Evolutionary conservation across 768 basidiomycete genomes (phyloP).

Genomic region (Tricholoma matsutake): DNA sequence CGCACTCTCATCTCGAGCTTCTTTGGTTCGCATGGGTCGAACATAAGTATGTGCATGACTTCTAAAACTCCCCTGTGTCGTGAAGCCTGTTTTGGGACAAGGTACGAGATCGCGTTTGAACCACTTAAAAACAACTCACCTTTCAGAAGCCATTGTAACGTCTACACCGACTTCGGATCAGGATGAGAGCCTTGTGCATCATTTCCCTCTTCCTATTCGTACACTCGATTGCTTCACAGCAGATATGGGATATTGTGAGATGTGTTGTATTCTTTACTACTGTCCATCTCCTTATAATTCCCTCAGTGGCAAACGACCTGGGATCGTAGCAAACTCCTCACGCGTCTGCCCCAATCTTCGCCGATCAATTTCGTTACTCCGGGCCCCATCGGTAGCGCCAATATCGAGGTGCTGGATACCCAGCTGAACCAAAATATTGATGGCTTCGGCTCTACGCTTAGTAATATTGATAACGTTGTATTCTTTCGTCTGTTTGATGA

Average conservation of each 20-base stretch:
- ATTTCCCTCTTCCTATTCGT: slow-evolving; percentile 3
- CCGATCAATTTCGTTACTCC: slow-evolving; percentile 61
- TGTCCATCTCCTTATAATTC: neutral
- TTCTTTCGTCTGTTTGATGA: neutral
- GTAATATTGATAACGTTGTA: slow-evolving; percentile 29
- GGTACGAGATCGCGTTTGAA: neutral
- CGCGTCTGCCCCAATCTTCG: slow-evolving; percentile 39
- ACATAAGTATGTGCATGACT: neutral
- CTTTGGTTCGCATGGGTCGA: neutral
- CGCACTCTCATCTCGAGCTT: no score
- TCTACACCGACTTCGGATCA: neutral
- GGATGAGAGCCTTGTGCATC: slow-evolving; percentile 5
- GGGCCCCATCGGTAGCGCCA: slow-evolving; percentile 52
- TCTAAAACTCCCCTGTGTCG: neutral
- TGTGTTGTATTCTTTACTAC: neutral
- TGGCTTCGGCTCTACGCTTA: slow-evolving; percentile 67
- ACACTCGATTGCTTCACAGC: slow-evolving; percentile 15
- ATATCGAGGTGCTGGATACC: slow-evolving; percentile 59
- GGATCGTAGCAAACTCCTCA: slow-evolving; percentile 51
- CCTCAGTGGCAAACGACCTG: slow-evolving; percentile 59
- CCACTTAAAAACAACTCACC: neutral
- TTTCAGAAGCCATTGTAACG: neutral
- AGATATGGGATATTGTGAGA: slow-evolving; percentile 22
- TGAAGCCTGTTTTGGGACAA: neutral
- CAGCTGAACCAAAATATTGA: slow-evolving; percentile 57